A percentile compares a stretch with the other conserved stretches of the same genome.
Conservation (phyloP, 305 asterid species). For the Fraxinus baroniana region DNA sequence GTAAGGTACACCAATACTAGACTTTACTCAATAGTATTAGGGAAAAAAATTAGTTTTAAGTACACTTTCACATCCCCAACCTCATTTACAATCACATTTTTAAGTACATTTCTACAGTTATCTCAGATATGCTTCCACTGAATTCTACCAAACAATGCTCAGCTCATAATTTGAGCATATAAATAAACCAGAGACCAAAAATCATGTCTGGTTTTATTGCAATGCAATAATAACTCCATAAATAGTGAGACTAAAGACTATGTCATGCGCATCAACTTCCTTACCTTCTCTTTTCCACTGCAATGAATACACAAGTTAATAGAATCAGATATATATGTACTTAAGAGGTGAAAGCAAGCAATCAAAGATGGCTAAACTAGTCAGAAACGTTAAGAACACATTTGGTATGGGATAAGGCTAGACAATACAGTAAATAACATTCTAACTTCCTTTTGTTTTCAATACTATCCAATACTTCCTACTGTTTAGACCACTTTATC, state of each 20-base stretch:
- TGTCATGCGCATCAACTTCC: background rate
- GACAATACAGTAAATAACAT: background rate
- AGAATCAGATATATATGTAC: background rate
- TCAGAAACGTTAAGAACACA: background rate
- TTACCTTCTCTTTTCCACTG: conserved; percentile 1
- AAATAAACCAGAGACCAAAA: background rate
- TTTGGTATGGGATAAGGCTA: background rate
- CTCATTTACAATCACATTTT: background rate
- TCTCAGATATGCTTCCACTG: background rate
- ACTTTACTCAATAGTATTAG: background rate
- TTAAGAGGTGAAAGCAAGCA: background rate
- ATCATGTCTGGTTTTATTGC: background rate
- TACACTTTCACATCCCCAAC: background rate
- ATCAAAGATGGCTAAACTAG: background rate
- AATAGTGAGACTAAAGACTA: background rate
- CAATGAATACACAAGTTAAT: background rate
- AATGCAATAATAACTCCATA: background rate
- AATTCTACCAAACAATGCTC: background rate
- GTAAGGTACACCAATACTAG: background rate
- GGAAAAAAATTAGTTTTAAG: background rate
- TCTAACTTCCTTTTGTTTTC: background rate
- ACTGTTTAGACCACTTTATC: background rate
- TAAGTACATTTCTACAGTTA: background rate
- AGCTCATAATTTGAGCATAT: background rate
- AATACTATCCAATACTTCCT: background rate